phyloP scores from a whole-genome alignment of 2,329 filamentous ascomycete species.

The Claviceps arundinis region DNA sequence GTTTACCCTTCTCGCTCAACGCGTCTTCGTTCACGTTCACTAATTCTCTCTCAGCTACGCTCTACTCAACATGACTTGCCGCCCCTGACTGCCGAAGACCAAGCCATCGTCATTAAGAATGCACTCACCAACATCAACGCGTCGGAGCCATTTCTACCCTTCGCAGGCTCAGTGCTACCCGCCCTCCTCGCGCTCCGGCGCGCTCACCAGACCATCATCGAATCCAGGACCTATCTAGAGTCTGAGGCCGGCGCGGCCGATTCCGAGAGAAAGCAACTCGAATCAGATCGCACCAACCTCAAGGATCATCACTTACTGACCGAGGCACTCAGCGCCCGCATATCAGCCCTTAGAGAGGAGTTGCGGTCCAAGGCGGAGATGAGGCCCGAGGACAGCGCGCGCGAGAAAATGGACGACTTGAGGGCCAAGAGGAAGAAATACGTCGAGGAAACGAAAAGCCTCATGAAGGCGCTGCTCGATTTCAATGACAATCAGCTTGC shows the following conservation, averaged over 20 bases:
- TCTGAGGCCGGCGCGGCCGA: conserved; percentile 29
- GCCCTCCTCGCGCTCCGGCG: conserved; percentile 58
- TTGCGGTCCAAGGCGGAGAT: conserved; percentile 44
- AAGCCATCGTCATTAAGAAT: conserved; percentile 37
- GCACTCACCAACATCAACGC: conserved; percentile 53
- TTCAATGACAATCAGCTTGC: conserved; percentile 63
- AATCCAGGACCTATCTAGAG: conserved; percentile 47
- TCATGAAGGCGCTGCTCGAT: conserved; percentile 50
- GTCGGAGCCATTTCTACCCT: conserved; percentile 52
- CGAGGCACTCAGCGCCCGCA: conserved; percentile 40
- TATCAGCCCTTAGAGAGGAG: conserved; percentile 44
- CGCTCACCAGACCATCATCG: conserved; percentile 48
- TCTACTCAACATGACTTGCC: conserved; percentile 10
- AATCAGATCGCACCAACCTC: conserved; percentile 35
- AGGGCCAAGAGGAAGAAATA: conserved; percentile 45
- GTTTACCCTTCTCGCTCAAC: neutral
- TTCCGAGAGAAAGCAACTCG: conserved; percentile 31
- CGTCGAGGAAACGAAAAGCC: conserved; percentile 42
- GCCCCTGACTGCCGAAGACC: conserved; percentile 17
- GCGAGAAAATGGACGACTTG: conserved; percentile 49
- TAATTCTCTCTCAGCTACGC: conserved; percentile 14
- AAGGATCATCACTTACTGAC: conserved; percentile 43
- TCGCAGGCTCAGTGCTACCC: conserved; percentile 53
- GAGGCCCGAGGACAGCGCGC: conserved; percentile 46
- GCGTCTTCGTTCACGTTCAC: neutral